Base-by-base conservation (phyloP, 164 flowering plant species). In the Saururus chinensis region DNA sequence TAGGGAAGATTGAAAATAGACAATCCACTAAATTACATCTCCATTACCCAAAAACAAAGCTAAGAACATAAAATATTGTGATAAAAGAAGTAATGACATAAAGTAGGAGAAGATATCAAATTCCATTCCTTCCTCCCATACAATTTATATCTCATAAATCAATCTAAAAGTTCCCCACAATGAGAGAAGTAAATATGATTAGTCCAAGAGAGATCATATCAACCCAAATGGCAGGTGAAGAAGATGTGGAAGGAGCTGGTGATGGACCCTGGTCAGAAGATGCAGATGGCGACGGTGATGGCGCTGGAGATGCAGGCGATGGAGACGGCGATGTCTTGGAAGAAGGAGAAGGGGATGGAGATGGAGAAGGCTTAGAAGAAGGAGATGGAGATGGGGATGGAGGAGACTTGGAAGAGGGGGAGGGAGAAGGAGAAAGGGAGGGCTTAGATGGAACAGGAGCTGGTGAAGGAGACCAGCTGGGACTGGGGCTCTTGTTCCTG, bases 401-500 rank as follows among this genome's bases (percentile, higher is more conserved):
- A 1, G 49, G 37, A 14, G 59, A 48, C 19, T 40, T 26, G 0
- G 68, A n/a, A 12, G 71, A 56, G 20, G 63, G 21, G 4, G 69
- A 42, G n/a, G 71, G 20, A 2, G 56, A 19, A 0, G 59, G 35
- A 1, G 53, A 17, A 45, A 40, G 41, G 8, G 71, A 23, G 37
- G 37, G 37, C 37, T 30, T 30, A 30, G 37, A 30, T 30, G 37
- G 37, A 30, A 6, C 2, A 30, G 37, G 37, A 42, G 49, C 17
- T 10, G 49, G 12, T 0, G 67, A 12, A 10, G 66, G 68, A 19
- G 61, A 37, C 7, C 65, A 57, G 4, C 49, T 51, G 0, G 71
- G 69, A 14, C 66, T 25, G 12, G 12, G 49, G 17, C 12, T 6
- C 0, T 10, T 11, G 23, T 45, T 64, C n/a, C 80, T 71, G 9